Conservation (phyloP, 179 eudicot genomes). For the Corrigiola litoralis region DNA sequence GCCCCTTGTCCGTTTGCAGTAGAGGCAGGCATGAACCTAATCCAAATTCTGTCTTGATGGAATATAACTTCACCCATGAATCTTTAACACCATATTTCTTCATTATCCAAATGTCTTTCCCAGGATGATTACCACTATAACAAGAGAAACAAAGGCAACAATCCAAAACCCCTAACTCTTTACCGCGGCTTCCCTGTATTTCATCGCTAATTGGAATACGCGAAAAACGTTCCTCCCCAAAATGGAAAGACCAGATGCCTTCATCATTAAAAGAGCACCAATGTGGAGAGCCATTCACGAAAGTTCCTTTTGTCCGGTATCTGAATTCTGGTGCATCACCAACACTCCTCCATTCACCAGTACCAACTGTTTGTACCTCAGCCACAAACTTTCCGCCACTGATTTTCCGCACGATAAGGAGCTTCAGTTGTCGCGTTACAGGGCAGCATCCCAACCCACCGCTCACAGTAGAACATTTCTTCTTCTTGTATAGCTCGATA, state of each 20-base stretch:
- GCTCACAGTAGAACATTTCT: background rate
- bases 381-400: constrained; percentile 3
- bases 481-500: background rate
- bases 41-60: no score
- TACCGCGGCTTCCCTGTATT: background rate
- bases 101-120: no score
- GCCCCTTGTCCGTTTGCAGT: no score
- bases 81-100: no score
- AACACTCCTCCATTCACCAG: background rate
- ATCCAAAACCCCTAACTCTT: background rate
- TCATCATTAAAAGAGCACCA: background rate
- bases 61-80: no score
- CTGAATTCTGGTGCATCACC: background rate
- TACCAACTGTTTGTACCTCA: background rate
- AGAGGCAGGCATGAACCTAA: no score
- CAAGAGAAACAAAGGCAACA: no score
- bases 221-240: background rate
- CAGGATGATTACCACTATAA: no score
- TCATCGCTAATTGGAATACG: background rate
- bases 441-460: constrained; percentile 3
- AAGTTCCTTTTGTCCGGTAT: background rate
- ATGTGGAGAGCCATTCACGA: background rate
- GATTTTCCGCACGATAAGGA: no score
- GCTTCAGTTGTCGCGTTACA: background rate
- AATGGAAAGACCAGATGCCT: constrained; percentile 2